These are phyloP conservation scores for Wickerhamiella musiphila DNA, from an alignment of 805 yeast genomes.

Conservation along the genomic window DNA sequence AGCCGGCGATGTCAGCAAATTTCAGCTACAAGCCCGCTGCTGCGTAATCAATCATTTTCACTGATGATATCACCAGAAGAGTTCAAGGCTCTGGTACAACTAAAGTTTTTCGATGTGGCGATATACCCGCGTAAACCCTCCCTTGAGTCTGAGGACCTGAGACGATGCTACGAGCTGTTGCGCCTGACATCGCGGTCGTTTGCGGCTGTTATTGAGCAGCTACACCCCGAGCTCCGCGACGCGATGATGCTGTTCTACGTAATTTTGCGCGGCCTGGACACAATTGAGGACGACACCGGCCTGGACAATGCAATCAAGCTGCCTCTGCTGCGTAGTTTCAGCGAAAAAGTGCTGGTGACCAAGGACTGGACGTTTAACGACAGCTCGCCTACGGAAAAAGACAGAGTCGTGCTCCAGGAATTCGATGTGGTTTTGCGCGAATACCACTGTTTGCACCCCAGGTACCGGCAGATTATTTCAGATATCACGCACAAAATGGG, in stretches of 20 bases:
- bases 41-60: constrained; percentile 25
- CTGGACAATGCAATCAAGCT: constrained; percentile 53
- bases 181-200: constrained; percentile 71
- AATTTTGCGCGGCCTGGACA: constrained; percentile 78
- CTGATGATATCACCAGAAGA: constrained; percentile 5
- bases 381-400: constrained; percentile 55
- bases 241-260: constrained; percentile 70
- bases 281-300: constrained; percentile 92
- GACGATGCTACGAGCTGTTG: constrained; percentile 52
- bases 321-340: constrained; percentile 52
- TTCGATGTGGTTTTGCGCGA: constrained; percentile 55
- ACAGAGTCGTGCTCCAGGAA: constrained; percentile 62
- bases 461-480: constrained; percentile 60
- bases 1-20: too few species aligned
- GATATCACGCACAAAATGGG: constrained; percentile 82
- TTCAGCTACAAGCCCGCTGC: too few species aligned
- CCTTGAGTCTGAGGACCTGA: too few species aligned
- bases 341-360: constrained; percentile 37
- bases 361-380: constrained; percentile 73
- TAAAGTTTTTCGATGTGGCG: constrained; percentile 9
- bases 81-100: constrained; percentile 7
- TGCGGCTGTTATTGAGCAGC: constrained; percentile 80
- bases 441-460: constrained; percentile 53
- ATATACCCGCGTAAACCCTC: too few species aligned
- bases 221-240: constrained; percentile 75